These are phyloP conservation scores for Heliamphora pulchella DNA, from an alignment of 179 eudicot species.

Conservation along the genomic window DNA sequence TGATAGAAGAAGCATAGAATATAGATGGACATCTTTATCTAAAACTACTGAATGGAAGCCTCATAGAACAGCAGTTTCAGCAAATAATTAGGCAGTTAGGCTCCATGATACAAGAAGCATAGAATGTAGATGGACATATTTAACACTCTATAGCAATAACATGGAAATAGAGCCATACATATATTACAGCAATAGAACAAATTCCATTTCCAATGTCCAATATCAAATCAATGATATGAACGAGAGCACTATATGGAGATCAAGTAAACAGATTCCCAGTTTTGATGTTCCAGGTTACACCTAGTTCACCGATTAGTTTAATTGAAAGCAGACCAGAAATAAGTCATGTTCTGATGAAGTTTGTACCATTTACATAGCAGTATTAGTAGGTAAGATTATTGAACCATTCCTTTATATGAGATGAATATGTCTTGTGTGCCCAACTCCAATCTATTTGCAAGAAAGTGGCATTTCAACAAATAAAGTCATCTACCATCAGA, in stretches of 20 bases:
- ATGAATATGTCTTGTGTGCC: background rate
- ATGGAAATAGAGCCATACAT: background rate
- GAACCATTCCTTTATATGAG: background rate
- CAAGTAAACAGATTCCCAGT: background rate
- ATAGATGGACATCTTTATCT: too few relatives aligned
- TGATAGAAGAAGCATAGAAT: too few relatives aligned
- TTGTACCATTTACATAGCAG: background rate
- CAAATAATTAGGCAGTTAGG: too few relatives aligned
- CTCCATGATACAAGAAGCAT: too few relatives aligned
- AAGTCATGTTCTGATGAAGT: background rate
- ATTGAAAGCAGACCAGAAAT: background rate
- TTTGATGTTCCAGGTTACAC: background rate
- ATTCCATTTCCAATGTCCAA: background rate
- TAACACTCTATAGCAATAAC: too few relatives aligned
- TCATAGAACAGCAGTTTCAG: too few relatives aligned
- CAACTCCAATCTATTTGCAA: constrained; percentile 8
- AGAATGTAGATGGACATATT: too few relatives aligned
- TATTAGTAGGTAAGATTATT: background rate
- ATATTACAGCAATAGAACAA: background rate
- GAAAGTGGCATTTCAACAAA: background rate
- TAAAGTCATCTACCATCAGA: background rate
- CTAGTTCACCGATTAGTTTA: background rate
- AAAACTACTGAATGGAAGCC: too few relatives aligned
- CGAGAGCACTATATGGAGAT: background rate
- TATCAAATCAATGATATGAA: background rate